Evolutionary conservation across 2,329 filamentous ascomycete genomes (phyloP).

Genomic region (Sporothrix sp.): DNA sequence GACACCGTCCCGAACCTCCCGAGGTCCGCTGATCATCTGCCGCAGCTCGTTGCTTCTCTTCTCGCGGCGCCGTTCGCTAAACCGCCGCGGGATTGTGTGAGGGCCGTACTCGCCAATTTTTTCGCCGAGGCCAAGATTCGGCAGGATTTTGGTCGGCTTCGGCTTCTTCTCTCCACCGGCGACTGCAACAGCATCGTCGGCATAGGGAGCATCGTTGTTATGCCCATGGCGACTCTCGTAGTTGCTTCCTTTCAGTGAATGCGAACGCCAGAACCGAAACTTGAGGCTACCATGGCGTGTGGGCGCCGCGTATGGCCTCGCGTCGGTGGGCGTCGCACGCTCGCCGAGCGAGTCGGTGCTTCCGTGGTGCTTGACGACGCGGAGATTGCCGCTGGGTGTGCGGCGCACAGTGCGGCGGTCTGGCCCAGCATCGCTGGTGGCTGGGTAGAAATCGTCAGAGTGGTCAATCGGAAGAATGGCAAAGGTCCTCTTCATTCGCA

Average conservation of each 20-base stretch:
- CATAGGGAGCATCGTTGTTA: background rate
- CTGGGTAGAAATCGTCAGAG: slow-evolving; percentile 26
- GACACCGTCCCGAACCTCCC: slow-evolving; percentile 48
- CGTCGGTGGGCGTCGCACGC: slow-evolving; percentile 16
- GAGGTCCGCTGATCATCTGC: slow-evolving; percentile 50
- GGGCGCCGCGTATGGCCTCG: slow-evolving; percentile 30
- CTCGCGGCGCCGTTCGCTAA: slow-evolving; percentile 50
- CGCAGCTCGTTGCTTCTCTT: slow-evolving; percentile 49
- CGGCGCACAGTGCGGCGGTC: slow-evolving; percentile 50
- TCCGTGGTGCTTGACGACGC: slow-evolving; percentile 45
- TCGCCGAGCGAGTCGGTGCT: slow-evolving; percentile 36
- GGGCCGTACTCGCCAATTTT: slow-evolving; percentile 40
- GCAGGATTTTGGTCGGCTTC: slow-evolving; percentile 24
- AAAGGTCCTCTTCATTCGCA: slow-evolving; percentile 49
- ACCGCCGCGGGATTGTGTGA: slow-evolving; percentile 41
- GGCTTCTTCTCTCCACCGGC: background rate
- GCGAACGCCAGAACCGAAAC: slow-evolving; percentile 18
- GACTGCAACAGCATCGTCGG: background rate
- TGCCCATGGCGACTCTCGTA: too few species aligned
- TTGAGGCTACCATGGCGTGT: slow-evolving; percentile 16
- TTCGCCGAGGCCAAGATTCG: slow-evolving; percentile 34
- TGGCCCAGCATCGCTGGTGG: slow-evolving; percentile 24
- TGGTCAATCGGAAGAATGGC: slow-evolving; percentile 46
- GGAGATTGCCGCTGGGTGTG: slow-evolving; percentile 49
- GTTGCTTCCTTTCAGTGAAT: background rate